These are phyloP conservation scores for Pulveroboletus sp. DNA, from an alignment of 768 basidiomycete species.

Conservation along the genomic window DNA sequence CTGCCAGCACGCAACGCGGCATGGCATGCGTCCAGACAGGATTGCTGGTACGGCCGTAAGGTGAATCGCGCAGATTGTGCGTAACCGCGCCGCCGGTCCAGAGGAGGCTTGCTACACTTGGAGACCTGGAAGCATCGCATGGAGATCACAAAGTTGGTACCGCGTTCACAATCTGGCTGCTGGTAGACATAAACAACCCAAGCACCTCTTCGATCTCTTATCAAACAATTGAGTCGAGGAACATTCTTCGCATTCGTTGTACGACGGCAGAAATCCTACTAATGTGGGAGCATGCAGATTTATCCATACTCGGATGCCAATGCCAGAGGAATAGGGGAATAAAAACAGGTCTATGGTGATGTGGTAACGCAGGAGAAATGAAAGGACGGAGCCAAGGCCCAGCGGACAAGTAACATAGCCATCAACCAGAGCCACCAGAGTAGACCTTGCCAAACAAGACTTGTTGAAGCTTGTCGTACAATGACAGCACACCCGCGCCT, in stretches of 20 bases:
- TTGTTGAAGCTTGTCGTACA: constrained; percentile 98
- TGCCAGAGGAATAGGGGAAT: constrained; percentile 25
- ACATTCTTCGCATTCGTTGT: constrained; percentile 17
- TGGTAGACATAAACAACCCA: too few relatives aligned
- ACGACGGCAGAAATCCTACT: constrained; percentile 14
- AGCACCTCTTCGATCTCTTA: too few relatives aligned
- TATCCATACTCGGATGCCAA: constrained; percentile 21
- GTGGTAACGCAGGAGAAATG: constrained; percentile 16
- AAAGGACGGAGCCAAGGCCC: constrained; percentile 33
- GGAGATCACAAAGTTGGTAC: neutral
- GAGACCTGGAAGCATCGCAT: constrained; percentile 13
- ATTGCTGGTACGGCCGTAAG: constrained; percentile 86
- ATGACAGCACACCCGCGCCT: constrained; percentile 97
- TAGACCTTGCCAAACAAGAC: constrained; percentile 99
- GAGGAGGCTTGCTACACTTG: neutral
- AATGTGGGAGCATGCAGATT: constrained; percentile 22
- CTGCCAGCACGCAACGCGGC: constrained; percentile 64
- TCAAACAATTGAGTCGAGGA: neutral
- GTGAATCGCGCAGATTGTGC: constrained; percentile 15
- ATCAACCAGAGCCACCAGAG: constrained; percentile 69
- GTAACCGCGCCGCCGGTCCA: constrained; percentile 4
- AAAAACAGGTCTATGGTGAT: constrained; percentile 34
- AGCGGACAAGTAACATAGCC: constrained; percentile 9
- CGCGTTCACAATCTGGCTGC: too few relatives aligned
- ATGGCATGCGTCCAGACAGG: constrained; percentile 72